Evolutionary conservation across 2,329 filamentous ascomycete genomes (phyloP), one percentile per base, ranked within the genome.

Genomic region (Aspergillus novofumigatus): DNA sequence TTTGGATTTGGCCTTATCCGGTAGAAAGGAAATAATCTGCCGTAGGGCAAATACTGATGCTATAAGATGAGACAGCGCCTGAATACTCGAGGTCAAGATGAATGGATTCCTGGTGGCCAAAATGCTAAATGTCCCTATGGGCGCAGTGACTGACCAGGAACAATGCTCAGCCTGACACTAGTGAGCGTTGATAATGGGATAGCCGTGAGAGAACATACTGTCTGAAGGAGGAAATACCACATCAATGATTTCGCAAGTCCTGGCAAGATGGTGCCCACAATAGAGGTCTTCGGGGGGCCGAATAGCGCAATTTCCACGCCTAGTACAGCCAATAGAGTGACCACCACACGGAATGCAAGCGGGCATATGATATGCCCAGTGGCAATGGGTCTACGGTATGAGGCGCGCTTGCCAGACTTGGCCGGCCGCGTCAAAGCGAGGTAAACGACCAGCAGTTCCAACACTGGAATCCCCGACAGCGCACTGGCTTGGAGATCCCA

Each of bases 401-500:
- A 21, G 52, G 49, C 5, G n/a, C 23, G 53, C 23, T 51, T 56
- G 26, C 26, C 51, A 8, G 26, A 28, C 49, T 45, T 59, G 9
- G 53, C 55, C 28, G 28, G 28, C 28, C 28, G 28, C 14, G 52
- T 59, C 21, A 64, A 56, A 6, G 65, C 55, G 9, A 63, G 54
- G 49, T 73, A 78, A 5, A 67, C 57, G 1, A 65, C n/a, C 0
- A 76, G 59, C 10, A 76, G 57, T 7, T 62, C 66, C 14, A 49
- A 51, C 0, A 71, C 59, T 1, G 74, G 67, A 32, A 75, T 56
- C 1, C 59, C 44, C 0, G 73, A 74, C 3, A 72, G 14, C 45
- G 60, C 49, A 60, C 60, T 49, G 56, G 54, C 54, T 41, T 44
- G 23, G 3, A 68, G 20, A 38, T 70, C 61, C 55, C 70, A 72